Evolutionary conservation across 2,329 filamentous ascomycete genomes (phyloP).

Genomic region (Chlorencoelia australis): DNA sequence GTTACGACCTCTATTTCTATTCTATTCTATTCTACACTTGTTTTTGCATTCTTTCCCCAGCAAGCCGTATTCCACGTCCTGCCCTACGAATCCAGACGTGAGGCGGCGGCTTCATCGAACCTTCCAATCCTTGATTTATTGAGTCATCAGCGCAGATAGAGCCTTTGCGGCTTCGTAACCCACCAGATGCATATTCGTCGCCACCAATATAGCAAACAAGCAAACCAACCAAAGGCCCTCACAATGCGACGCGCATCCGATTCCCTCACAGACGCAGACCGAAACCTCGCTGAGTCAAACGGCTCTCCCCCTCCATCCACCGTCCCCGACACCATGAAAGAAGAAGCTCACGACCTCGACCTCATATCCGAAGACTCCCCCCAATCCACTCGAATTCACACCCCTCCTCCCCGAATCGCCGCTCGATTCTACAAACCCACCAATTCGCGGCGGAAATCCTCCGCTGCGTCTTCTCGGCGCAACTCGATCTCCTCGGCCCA

Average conservation of each 20-base stretch:
- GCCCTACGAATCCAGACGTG: too few species aligned
- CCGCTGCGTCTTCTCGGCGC: slow-evolving; percentile 66
- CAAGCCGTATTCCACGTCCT: too few species aligned
- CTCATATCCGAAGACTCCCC: slow-evolving; percentile 24
- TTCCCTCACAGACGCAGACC: slow-evolving; percentile 26
- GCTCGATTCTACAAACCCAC: slow-evolving; percentile 65
- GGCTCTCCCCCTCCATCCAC: slow-evolving; percentile 14
- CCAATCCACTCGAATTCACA: slow-evolving; percentile 33
- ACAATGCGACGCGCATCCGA: slow-evolving; percentile 26
- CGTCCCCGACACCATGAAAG: slow-evolving; percentile 13
- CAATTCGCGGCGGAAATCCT: slow-evolving; percentile 60
- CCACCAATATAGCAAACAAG: too few species aligned
- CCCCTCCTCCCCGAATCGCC: slow-evolving; percentile 66
- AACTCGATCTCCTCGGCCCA: slow-evolving; percentile 72
- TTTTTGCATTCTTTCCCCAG: too few species aligned
- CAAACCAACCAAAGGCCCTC: slow-evolving; percentile 1
- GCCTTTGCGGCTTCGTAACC: too few species aligned
- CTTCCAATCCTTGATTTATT: too few species aligned
- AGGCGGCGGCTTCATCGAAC: too few species aligned
- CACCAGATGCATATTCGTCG: too few species aligned
- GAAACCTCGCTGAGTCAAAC: slow-evolving; percentile 25
- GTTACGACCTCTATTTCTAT: too few species aligned
- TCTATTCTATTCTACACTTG: too few species aligned
- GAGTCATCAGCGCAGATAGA: too few species aligned
- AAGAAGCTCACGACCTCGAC: slow-evolving; percentile 15